phyloP scores from a whole-genome alignment of 306 rosid species.

The Comarum palustre region DNA sequence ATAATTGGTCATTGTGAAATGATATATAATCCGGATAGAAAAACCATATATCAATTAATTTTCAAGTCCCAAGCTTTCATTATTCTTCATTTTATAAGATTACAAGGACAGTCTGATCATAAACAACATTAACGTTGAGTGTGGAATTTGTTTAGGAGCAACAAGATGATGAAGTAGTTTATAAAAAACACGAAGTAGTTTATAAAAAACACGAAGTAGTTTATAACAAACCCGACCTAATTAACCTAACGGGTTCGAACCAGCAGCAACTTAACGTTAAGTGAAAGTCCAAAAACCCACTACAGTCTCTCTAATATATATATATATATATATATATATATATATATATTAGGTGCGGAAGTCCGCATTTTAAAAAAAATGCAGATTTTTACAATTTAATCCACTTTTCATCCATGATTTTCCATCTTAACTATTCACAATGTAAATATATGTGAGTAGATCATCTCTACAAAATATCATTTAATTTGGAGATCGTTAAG shows the following conservation, averaged over 20 bases:
- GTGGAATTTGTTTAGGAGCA: background rate
- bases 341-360: too few relatives aligned
- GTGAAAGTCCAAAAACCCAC: background rate
- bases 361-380: too few relatives aligned
- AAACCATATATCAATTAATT: background rate
- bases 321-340: too few relatives aligned
- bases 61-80: background rate
- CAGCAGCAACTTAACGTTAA: conserved; percentile 14
- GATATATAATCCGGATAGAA: background rate
- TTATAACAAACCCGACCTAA: conserved; percentile 5
- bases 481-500: too few relatives aligned
- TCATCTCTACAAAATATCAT: too few relatives aligned
- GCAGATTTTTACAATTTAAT: too few relatives aligned
- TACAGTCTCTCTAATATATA: background rate
- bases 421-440: too few relatives aligned
- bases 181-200: too few relatives aligned
- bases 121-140: background rate
- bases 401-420: too few relatives aligned
- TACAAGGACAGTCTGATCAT: background rate
- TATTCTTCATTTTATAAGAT: background rate
- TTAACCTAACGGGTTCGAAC: conserved; percentile 6
- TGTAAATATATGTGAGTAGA: too few relatives aligned
- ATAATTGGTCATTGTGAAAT: background rate
- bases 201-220: too few relatives aligned
- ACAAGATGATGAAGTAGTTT: background rate